Conservation (phyloP, 257 asterid species). For the Schizonepeta tenuifolia region DNA sequence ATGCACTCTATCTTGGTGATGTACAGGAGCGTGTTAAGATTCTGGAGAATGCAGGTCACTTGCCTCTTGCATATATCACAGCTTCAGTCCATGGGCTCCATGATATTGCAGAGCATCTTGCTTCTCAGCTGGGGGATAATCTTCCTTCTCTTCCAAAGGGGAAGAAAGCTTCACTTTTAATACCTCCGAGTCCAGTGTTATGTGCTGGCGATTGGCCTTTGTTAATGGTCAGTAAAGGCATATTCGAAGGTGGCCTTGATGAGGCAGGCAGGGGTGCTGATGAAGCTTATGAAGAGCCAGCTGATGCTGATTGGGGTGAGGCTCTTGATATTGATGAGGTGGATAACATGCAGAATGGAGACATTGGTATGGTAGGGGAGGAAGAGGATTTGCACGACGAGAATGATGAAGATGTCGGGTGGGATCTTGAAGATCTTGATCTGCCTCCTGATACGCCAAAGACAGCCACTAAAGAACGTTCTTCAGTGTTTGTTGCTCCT, state of each 20-base stretch:
- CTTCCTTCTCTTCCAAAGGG: conserved; percentile 63
- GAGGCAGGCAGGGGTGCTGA: conserved; percentile 46
- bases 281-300: conserved; percentile 61
- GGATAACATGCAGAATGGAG: conserved; percentile 54
- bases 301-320: conserved; percentile 66
- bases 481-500: conserved; percentile 69
- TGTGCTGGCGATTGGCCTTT: conserved; percentile 92
- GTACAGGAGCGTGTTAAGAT: conserved; percentile 80
- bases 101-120: conserved; percentile 61
- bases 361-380: conserved; percentile 38
- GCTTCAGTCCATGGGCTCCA: conserved; percentile 71
- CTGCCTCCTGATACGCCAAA: conserved; percentile 86
- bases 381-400: conserved; percentile 53
- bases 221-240: conserved; percentile 77
- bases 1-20: conserved; percentile 84
- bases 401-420: conserved; percentile 70
- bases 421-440: conserved; percentile 83
- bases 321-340: conserved; percentile 54
- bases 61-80: conserved; percentile 77
- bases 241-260: conserved; percentile 73
- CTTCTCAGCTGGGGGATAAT: conserved; percentile 64
- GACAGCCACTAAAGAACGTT: conserved; percentile 51
- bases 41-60: conserved; percentile 72
- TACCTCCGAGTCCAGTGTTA: conserved; percentile 72
- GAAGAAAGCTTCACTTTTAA: conserved; percentile 56